Base-by-base conservation (phyloP, 192 early-diverging fungal species). In the Umbelopsis vinacea region DNA sequence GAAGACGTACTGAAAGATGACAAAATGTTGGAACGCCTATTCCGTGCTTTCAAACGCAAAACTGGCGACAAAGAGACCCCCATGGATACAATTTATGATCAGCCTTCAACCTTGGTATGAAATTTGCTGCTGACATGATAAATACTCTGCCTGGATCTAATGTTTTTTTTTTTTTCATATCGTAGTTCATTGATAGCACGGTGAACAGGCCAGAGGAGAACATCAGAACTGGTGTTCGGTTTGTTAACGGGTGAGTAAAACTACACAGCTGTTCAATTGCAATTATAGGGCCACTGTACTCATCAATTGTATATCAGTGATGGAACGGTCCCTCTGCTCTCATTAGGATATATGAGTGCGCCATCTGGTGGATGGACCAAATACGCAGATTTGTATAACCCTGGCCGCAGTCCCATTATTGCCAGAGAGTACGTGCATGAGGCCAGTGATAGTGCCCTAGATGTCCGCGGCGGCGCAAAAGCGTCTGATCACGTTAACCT, bases 401-500 rank as follows among this genome's bases (percentile, higher is more conserved):
- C 95, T 33, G 81, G 86, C 48, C 82, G 82, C n/a, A 83, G 91
- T 57, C 78, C 87, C 4, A 76, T 95, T 3, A 88, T 93, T 17
- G 87, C 91, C 0, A 82, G 90, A 26, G 95, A 97, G 81, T 92
- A 87, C 78, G 66, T 72, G 52, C 85, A 94, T 50, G 82, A 81
- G 52, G 79, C 81, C 45, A 72, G 82, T 63, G 82, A 84, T 7
- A 83, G 84, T 21, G 84, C 85, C 47, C 83, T 89, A 33, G 87
- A 90, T 79, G 81, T 91, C 24, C 86, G 92, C 6, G 93, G 94
- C 43, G 94, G 94, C 5, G 84, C 86, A 23, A 87, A 83, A 37
- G 92, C 92, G 19, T 84, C 90, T 0, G 93, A 96, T 71, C 96
- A 96, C 82, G 92, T 96, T 11, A 92, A 95, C 79, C 93, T 96